Percentiles rank a stretch among this genome's conserved stretches.
These are phyloP conservation scores for Nicotiana noctiflora DNA, from an alignment of 257 asterid genomes.

Conservation along the genomic window DNA sequence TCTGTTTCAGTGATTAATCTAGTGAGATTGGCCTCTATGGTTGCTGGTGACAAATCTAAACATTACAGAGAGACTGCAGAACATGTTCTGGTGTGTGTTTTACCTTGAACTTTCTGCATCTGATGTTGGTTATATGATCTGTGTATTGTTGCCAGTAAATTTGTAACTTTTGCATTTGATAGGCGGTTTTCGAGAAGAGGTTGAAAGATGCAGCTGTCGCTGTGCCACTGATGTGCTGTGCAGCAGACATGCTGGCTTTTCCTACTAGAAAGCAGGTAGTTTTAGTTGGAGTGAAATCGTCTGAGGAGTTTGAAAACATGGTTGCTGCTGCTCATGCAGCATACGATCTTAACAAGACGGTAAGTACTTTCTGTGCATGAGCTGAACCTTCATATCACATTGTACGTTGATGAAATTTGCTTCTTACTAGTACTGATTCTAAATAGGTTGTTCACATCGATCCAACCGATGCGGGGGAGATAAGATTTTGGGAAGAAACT, in stretches of 20 bases:
- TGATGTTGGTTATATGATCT: not conserved
- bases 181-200: constrained; percentile 94
- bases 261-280: constrained; percentile 77
- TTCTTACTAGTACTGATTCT: not conserved
- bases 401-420: not conserved
- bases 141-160: not conserved
- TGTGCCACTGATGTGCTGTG: constrained; percentile 86
- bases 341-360: constrained; percentile 66
- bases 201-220: constrained; percentile 63
- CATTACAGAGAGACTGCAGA: constrained; percentile 53
- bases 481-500: constrained; percentile 60
- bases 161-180: not conserved
- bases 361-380: constrained; percentile 10
- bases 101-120: not conserved
- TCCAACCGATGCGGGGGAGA: constrained; percentile 52
- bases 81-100: constrained; percentile 47
- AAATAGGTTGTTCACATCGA: constrained; percentile 81
- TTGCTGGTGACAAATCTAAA: constrained; percentile 38
- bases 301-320: constrained; percentile 44
- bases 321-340: constrained; percentile 71
- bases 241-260: constrained; percentile 62
- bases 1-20: constrained; percentile 76
- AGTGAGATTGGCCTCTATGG: constrained; percentile 66
- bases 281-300: constrained; percentile 41
- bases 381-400: not conserved